Base-by-base conservation (phyloP, 2,329 filamentous ascomycete genomes). In the Phoma herbarum region DNA sequence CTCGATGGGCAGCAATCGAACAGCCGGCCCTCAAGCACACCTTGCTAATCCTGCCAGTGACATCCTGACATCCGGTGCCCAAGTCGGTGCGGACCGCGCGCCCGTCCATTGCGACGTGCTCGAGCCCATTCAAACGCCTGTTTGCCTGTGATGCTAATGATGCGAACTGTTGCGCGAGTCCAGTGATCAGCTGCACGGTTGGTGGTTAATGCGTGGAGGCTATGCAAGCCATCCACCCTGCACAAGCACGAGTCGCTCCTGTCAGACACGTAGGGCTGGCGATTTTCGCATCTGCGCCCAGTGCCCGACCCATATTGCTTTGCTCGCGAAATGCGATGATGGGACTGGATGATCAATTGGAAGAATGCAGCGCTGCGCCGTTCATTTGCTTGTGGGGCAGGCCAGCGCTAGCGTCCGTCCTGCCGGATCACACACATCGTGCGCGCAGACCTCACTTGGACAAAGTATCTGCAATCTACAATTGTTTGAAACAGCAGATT, bases 1-100 rank as follows among this genome's bases (percentile, higher is more conserved):
- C 50, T 60, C 57, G 65, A 67, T 69, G 65, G 66, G 66, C 65
- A 68, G 64, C 68, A 69, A 70, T 67, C 50, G 52, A 45, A 57
- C 56, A 50, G 63, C 59, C 59, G 61, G 42, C 37, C 41, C 41
- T 48, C 48, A 56, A 64, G 67, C 64, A 60, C 52, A 49, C 54
- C 54, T 42, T 52, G 47, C 39, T 51, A 31, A n/a, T 20, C 25
- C n/a, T 47, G 39, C 48, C 35, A 20, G 20, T 22, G 7, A 39
- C n/a, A 29, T 20, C 20, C 2, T 28, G 4, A 39, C 9, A 18
- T 20, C 18, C 4, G 46, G 2, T 48, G 52, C 37, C 47, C 52
- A 48, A 52, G 18, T 29, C 29, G 45, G 41, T 29, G 31, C 41
- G 37, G 48, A 44, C 26, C 44, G 48, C 47, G 56, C n/a, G 26